phyloP scores from a whole-genome alignment of 305 asterid species.

The Rubia peregrina region DNA sequence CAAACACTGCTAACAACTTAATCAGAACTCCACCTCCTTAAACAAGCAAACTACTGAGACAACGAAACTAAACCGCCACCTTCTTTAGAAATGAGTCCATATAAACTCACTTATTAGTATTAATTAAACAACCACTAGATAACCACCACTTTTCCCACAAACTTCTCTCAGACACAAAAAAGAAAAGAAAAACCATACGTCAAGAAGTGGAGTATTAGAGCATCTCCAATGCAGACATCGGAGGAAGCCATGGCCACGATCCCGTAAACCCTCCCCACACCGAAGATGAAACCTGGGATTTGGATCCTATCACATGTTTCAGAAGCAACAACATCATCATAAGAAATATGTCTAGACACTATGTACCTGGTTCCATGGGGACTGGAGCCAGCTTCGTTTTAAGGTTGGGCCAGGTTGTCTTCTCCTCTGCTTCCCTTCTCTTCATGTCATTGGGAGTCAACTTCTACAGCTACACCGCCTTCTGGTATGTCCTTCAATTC shows the following conservation, averaged over 20 bases:
- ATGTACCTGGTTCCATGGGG: conserved; percentile 54
- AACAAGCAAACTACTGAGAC: background rate
- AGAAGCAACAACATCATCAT: background rate
- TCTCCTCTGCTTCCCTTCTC: conserved; percentile 56
- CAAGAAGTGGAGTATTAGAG: too few relatives aligned
- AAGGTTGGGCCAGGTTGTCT: conserved; percentile 56
- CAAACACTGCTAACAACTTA: background rate
- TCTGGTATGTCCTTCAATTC: conserved; percentile 36
- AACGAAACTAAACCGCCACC: background rate
- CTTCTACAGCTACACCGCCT: conserved; percentile 66
- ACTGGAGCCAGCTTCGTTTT: conserved; percentile 45
- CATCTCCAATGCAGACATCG: too few relatives aligned
- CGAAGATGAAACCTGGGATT: background rate
- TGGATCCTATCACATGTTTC: conserved; percentile 4
- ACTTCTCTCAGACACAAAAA: background rate
- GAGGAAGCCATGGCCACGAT: too few relatives aligned
- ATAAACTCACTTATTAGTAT: background rate
- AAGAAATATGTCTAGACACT: conserved; percentile 29
- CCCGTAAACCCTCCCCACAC: background rate
- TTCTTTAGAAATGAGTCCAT: background rate
- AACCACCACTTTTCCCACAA: background rate
- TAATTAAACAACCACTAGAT: background rate
- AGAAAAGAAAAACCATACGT: background rate
- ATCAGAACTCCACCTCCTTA: background rate
- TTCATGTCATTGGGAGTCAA: conserved; percentile 66